Conservation (phyloP, 1,284 basidiomycete species). For the Ganoderma multipileum region DNA sequence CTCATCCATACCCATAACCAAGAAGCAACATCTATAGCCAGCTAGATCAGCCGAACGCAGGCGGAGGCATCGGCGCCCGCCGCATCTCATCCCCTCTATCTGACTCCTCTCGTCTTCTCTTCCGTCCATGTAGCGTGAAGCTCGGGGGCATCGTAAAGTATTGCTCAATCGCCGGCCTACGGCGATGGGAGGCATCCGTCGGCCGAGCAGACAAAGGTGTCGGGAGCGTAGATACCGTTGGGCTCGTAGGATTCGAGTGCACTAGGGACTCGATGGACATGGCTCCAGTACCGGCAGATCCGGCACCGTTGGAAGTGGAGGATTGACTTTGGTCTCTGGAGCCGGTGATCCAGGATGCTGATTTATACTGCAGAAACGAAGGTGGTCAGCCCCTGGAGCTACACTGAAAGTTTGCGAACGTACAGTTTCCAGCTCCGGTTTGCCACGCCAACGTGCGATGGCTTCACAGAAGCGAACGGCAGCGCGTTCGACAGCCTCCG, state of each 20-base stretch:
- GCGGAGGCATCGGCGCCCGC: slow-evolving; percentile 21
- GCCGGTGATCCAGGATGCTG: slow-evolving; percentile 43
- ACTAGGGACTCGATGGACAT: slow-evolving; percentile 69
- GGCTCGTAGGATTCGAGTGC: slow-evolving; percentile 67
- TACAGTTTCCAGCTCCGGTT: slow-evolving; percentile 82
- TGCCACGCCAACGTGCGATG: slow-evolving; percentile 79
- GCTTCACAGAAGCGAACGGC: slow-evolving; percentile 81
- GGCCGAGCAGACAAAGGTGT: slow-evolving; percentile 29
- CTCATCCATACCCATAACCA: background rate
- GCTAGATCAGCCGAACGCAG: slow-evolving; percentile 19
- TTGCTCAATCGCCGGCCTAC: slow-evolving; percentile 45
- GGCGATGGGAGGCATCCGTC: slow-evolving; percentile 26
- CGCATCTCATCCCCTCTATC: slow-evolving; percentile 38
- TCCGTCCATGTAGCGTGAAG: slow-evolving; percentile 35
- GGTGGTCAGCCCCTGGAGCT: slow-evolving; percentile 17
- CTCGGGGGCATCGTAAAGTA: slow-evolving; percentile 49
- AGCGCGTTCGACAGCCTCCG: slow-evolving; percentile 80
- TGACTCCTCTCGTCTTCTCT: slow-evolving; percentile 39
- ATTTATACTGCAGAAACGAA: slow-evolving; percentile 56
- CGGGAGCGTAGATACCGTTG: slow-evolving; percentile 38
- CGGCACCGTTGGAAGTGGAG: slow-evolving; percentile 9
- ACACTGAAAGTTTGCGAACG: slow-evolving; percentile 29
- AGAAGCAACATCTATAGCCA: background rate
- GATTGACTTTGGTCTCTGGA: slow-evolving; percentile 34
- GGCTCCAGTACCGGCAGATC: slow-evolving; percentile 42